Base-by-base conservation (phyloP, 2,329 filamentous ascomycete species). In the Cercospora sesami region DNA sequence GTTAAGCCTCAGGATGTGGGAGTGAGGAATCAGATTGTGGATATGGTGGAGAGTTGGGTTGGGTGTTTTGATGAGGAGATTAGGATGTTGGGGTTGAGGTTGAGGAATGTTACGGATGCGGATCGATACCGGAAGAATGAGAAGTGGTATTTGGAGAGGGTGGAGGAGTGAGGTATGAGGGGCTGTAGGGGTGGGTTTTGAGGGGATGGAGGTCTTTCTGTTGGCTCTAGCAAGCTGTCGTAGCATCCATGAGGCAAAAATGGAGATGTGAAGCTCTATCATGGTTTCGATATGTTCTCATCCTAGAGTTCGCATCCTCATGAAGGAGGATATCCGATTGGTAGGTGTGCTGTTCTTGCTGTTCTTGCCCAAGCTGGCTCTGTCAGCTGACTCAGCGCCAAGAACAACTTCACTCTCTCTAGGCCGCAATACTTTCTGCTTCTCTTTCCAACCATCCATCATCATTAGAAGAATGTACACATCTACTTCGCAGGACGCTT, bases 31-130 rank as follows among this genome's bases (percentile, higher is more conserved):
- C 21, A 18, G n/a, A 26, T 53, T 18, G 42, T 53, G 21, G 60
- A 53, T 51, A 58, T 58, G 53, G 53, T 58, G 30, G 16, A 10
- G 53, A 58, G 53, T n/a, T 58, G 53, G 53, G 26, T n/a, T 16
- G 23, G 16, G 53, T 58, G 26, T 58, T n/a, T 33, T 12, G 53
- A 58, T 30, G 53, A 58, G 30, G 53, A 58, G 6, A 33, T 58
- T 9, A 23, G 53, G 23, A 58, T 58, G 53, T 5, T 21, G 16
- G 53, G 53, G 53, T 18, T 58, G 53, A 30, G 53, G 9, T 31
- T 30, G 53, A n/a, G 26, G 53, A n/a, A 58, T 58, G 16, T 58
- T 23, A 23, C 10, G 26, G 53, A 16, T 30, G 16, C 26, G 10
- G 16, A n/a, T 58, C 53, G 14, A 9, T 16, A 30, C 8, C 14